Evolutionary conservation across 257 asterid species (phyloP), one percentile per base, ranked within the genome.

Genomic region (Handroanthus guayacan): DNA sequence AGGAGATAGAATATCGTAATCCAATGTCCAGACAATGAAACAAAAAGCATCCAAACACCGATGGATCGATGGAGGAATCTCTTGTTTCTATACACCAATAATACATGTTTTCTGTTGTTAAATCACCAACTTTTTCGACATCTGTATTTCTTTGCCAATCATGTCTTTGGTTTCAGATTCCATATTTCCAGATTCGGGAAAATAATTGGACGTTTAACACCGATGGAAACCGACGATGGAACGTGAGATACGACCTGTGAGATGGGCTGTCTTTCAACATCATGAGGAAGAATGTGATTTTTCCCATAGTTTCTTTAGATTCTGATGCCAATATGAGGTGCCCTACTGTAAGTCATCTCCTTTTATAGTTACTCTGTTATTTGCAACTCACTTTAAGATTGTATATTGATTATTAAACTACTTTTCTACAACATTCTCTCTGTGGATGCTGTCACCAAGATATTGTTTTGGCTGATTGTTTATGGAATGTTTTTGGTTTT

Each of bases 121-220:
- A 7, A 44, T 54, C 4, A n/a, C 36, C 34, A 47, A 36, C 34
- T 51, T 17, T 77, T 31, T 16, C 6, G 20, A 44, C 38, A 58
- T 25, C 18, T 61, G 47, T 55, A 44, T 67, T 25, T 10, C 20
- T 65, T 67, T 45, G 39, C 83, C 78, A 39, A 63, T 52, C 44
- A 41, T 41, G 20, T 38, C 1, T 2, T 34, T 20, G 18, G 18
- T 69, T 82, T 69, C 90, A 91, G 95, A 79, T 83, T 62, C 86
- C 95, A 18, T 93, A 93, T 78, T 56, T 87, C 78, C 95, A 91
- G 90, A 78, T 93, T 71, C 87, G 91, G 34, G 97, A 93, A 88
- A 90, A 90, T 75, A 93, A 91, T 73, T 93, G 97, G 96, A 89
- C 98, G 2, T 72, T 91, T 39, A 90, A 89, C 75, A 80, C 87